These are phyloP conservation scores for Furcasterigmium furcatum DNA, from an alignment of 2,329 filamentous ascomycete genomes.

Conservation along the genomic window DNA sequence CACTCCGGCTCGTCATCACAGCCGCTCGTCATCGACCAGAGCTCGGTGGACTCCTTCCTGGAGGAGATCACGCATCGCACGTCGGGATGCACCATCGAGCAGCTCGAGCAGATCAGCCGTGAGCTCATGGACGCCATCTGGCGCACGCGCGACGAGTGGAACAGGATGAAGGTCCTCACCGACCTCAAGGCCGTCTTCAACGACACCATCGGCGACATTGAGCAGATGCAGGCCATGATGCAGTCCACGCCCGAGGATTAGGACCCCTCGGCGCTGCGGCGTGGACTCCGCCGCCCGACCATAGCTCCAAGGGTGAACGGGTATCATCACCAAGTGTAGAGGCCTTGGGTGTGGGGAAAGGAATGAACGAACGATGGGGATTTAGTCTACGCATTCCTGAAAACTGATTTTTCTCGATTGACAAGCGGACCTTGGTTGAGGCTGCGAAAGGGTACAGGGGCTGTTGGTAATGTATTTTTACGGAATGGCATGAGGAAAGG, in stretches of 20 bases:
- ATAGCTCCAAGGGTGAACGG: too few species aligned
- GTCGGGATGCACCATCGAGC: constrained; percentile 81
- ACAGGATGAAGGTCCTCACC: constrained; percentile 70
- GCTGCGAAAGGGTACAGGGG: too few species aligned
- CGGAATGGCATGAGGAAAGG: too few species aligned
- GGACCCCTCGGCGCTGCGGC: too few species aligned
- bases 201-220: constrained; percentile 67
- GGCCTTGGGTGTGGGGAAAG: too few species aligned
- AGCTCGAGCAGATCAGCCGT: constrained; percentile 90
- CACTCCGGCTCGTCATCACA: constrained; percentile 14
- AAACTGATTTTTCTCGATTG: too few species aligned
- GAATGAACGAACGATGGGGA: too few species aligned
- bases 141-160: constrained; percentile 75
- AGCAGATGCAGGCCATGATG: constrained; percentile 43
- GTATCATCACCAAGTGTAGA: too few species aligned
- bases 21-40: constrained; percentile 39
- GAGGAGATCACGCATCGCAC: constrained; percentile 62
- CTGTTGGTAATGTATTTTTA: too few species aligned
- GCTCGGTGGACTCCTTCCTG: constrained; percentile 56
- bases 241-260: constrained; percentile 14
- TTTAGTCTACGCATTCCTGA: too few species aligned
- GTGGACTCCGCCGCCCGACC: too few species aligned
- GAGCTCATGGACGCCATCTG: constrained; percentile 89
- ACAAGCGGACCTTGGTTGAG: too few species aligned
- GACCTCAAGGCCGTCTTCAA: constrained; percentile 71